Evolutionary conservation across 1,284 basidiomycete genomes (phyloP), one percentile per base, ranked within the genome.

Genomic region (Pascua guehoae): DNA sequence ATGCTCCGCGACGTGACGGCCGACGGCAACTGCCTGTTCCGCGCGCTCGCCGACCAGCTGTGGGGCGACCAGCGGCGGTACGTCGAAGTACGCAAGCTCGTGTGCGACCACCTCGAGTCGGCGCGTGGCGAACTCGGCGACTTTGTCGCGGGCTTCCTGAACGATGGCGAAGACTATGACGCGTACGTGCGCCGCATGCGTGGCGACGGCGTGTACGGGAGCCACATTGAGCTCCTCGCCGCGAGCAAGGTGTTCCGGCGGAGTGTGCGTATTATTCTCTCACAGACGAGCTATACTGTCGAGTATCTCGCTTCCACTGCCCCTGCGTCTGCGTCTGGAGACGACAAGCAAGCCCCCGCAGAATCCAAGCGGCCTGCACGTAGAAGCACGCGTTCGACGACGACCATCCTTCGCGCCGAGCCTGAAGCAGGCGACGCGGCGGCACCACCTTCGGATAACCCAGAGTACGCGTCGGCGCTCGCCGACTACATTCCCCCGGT

Each of bases 1-100:
- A 49, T 44, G 5, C 57, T 75, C 49, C 62, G 73, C 15, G 71
- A 75, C 52, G 70, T 75, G 1, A 62, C 66, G n/a, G 71, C 70
- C 37, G 73, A 75, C 61, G 73, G 73, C 15, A 75, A 75, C 57
- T 75, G 73, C 54, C 56, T 73, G 18, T 75, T 75, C 57, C 58
- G 73, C 45, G 68, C 68, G 3, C 49, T 75, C 41, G 65, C 63
- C 8, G 71, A 73, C 54, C 73, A 75, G 56, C 62, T 73, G 5
- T 75, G 68, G 62, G 73, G 73, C 47, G 65, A 65, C 11, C 63
- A 70, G 58, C 67, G 65, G 45, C 63, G 69, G 4, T 71, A 75
- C 49, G 60, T 54, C 36, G 71, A 73, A 50, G 64, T 75, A 32
- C 55, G 73, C 11, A 66, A 66, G 52, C 45, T 71, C 16, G 67